Evolutionary conservation across 495 filamentous ascomycete genomes (phyloP), one percentile per base, ranked within the genome.

Genomic region (Hypoxylon lienhwacheense): DNA sequence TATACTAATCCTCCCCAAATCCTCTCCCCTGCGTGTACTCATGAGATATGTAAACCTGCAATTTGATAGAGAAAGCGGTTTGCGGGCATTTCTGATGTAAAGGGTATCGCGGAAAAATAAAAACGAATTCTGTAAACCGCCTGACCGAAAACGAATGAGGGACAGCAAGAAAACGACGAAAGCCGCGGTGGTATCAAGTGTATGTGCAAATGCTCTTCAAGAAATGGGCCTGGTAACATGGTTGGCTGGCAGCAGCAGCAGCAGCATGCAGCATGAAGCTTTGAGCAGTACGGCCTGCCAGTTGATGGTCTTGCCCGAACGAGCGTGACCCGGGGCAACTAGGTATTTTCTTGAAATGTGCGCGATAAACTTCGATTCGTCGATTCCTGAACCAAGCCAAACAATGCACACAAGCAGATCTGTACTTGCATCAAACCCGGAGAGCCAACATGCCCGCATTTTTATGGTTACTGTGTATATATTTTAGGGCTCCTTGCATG

Each of bases 131-230:
- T 35, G 39, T 40, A 46, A 26, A 47, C 20, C 33, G 52, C 42
- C 46, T 47, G 34, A 10, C 7, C 12, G 31, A 61, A n/a, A 55
- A 50, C 31, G 53, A 63, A 53, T 24, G 53, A 46, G 52, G 44
- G 31, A 48, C 34, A 45, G 37, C 21, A 32, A 44, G 21, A 31
- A 59, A 59, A 47, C 22, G 45, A 61, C 34, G 25, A 54, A 64
- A 47, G 53, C 15, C 39, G 26, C 36, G 36, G 39, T 62, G 57
- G 58, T 65, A 65, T 67, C 58, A 59, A 59, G 47, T 54, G 61
- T 60, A 59, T 61, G 58, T 59, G 56, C 53, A 47, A 54, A 64
- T 59, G 50, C 53, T 33, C 44, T 46, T 35, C 11, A 47, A 55
- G 14, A 48, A 53, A 32, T 36, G 36, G 49, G 53, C 29, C 29